Percentiles rank a stretch among this genome's conserved stretches.
These are phyloP conservation scores for Kingdonia uniflora DNA, from an alignment of 164 flowering plant species.

Conservation along the genomic window DNA sequence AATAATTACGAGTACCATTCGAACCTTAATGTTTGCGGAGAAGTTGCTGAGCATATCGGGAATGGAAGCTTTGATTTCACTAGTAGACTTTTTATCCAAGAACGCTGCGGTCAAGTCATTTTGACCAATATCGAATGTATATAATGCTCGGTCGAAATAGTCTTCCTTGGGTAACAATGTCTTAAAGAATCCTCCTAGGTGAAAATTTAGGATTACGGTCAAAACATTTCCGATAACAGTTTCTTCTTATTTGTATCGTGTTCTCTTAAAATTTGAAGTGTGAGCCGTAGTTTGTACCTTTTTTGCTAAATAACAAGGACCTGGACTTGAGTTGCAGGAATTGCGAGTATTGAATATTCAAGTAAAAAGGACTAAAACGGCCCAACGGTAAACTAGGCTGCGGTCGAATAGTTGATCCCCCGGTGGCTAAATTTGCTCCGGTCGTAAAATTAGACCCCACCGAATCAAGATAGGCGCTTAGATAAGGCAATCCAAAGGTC, in stretches of 20 bases:
- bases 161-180: neutral
- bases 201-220: too few relatives aligned
- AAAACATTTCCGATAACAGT: too few relatives aligned
- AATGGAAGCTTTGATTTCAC: neutral
- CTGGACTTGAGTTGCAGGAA: neutral
- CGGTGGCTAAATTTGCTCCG: neutral
- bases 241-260: too few relatives aligned
- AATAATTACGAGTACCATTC: neutral
- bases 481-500: constrained; percentile 1
- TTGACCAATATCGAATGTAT: constrained; percentile 1
- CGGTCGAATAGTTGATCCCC: neutral
- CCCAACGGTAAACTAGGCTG: neutral
- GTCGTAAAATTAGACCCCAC: neutral
- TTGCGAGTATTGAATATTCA: neutral
- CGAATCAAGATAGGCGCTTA: neutral
- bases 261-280: neutral
- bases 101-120: neutral
- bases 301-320: neutral
- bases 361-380: neutral
- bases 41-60: neutral
- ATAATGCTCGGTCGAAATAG: neutral
- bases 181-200: neutral
- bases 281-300: neutral
- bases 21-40: constrained; percentile 1
- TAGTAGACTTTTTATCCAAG: neutral